Evolutionary conservation across 331 rosid species (phyloP).

Genomic region (Dryas integrifolia): DNA sequence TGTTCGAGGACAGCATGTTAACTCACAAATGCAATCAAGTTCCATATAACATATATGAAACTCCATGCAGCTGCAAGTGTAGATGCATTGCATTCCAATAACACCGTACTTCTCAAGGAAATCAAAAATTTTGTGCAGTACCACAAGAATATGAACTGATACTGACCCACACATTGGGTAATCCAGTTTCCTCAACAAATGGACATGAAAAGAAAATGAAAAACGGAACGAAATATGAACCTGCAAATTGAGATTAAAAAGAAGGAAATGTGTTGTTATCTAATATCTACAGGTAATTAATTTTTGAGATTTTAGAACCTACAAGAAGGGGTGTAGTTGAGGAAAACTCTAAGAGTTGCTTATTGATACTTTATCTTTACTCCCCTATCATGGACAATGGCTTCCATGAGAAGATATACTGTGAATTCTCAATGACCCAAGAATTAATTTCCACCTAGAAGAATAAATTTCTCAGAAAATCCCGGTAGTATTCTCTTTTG

Average conservation of each 20-base stretch:
- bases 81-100: too few relatives aligned
- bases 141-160: not conserved
- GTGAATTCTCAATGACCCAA: conserved; percentile 28
- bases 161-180: not conserved
- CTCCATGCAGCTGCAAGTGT: too few relatives aligned
- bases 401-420: conserved; percentile 9
- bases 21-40: too few relatives aligned
- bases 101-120: too few relatives aligned
- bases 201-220: not conserved
- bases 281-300: conserved; percentile 8
- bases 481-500: conserved; percentile 31
- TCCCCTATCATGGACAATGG: conserved; percentile 28
- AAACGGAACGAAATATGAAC: not conserved
- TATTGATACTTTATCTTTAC: not conserved
- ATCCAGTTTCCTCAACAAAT: not conserved
- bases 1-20: too few relatives aligned
- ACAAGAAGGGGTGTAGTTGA: conserved; percentile 15
- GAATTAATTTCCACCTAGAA: conserved; percentile 33
- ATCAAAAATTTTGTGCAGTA: not conserved
- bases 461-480: conserved; percentile 32
- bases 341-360: conserved; percentile 24
- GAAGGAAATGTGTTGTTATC: not conserved
- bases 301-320: not conserved
- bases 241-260: not conserved
- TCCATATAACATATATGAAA: too few relatives aligned